A percentile compares a stretch with the other conserved stretches of the same genome.
These are phyloP conservation scores for Triticum aestivum DNA, from an alignment of 176 grass and related monocot species.

Conservation along the genomic window IWGSC_CS_RefSeq_v2.1 NC_057801.1:416369340-416369839, in stretches of 20 bases:
- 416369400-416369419: neutral
- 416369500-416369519: conserved; percentile 3
- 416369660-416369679: neutral
- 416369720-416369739: neutral
- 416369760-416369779: neutral
- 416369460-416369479: neutral
- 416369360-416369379: neutral
- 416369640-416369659: neutral
- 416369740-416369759: neutral
- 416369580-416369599: neutral
- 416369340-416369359: neutral
- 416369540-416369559: neutral
- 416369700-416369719: neutral
- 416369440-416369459: conserved; percentile 7
- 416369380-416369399: neutral
- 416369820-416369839: neutral
- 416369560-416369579: neutral
- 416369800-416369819: neutral
- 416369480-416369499: neutral
- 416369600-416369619: neutral
- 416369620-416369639: neutral
- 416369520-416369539: neutral
- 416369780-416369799: neutral
- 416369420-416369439: conserved; percentile 13
- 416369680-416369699: neutral